phyloP scores from a whole-genome alignment of 331 rosid species.

The Saraca asoca region DNA sequence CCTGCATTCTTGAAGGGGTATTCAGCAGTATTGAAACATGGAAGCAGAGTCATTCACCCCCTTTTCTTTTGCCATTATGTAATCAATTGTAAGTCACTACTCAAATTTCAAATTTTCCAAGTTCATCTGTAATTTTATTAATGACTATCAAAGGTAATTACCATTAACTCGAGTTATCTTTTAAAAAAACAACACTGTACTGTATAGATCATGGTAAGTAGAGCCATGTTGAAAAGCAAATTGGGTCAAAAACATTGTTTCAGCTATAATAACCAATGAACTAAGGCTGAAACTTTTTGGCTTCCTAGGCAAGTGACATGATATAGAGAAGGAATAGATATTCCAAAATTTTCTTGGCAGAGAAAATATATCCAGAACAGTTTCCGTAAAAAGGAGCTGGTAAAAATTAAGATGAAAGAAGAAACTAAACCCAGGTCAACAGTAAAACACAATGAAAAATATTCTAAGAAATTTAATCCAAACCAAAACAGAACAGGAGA shows the following conservation, averaged over 20 bases:
- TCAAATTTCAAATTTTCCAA: not conserved
- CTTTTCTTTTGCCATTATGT: not conserved
- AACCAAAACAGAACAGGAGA: no score
- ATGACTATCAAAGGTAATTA: not conserved
- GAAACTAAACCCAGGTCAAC: no score
- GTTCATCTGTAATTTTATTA: slow-evolving; percentile 1
- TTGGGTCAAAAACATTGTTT: not conserved
- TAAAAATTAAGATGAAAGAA: no score
- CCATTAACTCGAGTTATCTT: not conserved
- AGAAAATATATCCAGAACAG: no score
- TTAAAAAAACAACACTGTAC: not conserved
- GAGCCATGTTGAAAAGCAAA: not conserved
- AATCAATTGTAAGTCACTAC: slow-evolving; percentile 9
- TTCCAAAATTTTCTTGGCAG: no score
- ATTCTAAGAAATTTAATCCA: no score
- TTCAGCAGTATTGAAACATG: slow-evolving; percentile 10
- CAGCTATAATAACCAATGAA: not conserved
- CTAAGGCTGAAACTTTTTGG: no score
- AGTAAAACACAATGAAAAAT: no score
- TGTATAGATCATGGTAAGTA: not conserved
- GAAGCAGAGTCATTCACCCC: slow-evolving; percentile 7
- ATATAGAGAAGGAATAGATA: no score
- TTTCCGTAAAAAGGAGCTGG: no score
- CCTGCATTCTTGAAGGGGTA: not conserved
- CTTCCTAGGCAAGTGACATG: not conserved